These are phyloP conservation scores for Rhynchosporium agropyri DNA, from an alignment of 2,329 filamentous ascomycete species.

Conservation along the genomic window DNA sequence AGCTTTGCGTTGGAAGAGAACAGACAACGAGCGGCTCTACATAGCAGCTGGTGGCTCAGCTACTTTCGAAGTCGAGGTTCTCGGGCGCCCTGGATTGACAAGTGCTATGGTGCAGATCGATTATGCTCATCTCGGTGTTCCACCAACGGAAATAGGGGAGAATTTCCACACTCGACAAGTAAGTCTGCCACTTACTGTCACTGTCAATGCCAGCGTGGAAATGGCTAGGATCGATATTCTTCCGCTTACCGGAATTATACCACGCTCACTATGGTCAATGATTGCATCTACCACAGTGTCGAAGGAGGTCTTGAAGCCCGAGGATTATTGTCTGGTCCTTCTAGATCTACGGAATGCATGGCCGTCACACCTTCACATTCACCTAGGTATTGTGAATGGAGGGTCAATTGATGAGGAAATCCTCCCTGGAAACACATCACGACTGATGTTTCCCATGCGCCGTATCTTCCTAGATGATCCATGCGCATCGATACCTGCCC, in stretches of 20 bases:
- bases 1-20: slow-evolving; percentile 60
- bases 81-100: slow-evolving; percentile 84
- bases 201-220: slow-evolving; percentile 89
- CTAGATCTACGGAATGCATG: slow-evolving; percentile 88
- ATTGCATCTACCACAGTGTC: slow-evolving; percentile 37
- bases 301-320: slow-evolving; percentile 46
- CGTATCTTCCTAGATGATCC: slow-evolving; percentile 77
- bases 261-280: slow-evolving; percentile 58
- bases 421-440: slow-evolving; percentile 68
- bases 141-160: slow-evolving; percentile 67
- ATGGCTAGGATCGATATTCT: slow-evolving; percentile 78
- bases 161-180: slow-evolving; percentile 85
- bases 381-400: slow-evolving; percentile 49
- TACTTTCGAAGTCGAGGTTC: slow-evolving; percentile 79
- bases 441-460: slow-evolving; percentile 75
- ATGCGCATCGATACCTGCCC: slow-evolving; percentile 74
- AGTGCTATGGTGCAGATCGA: slow-evolving; percentile 80
- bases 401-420: slow-evolving; percentile 52
- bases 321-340: slow-evolving; percentile 76
- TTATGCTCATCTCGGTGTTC: slow-evolving; percentile 78
- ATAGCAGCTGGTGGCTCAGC: slow-evolving; percentile 70
- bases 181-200: slow-evolving; percentile 78
- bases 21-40: slow-evolving; percentile 53
- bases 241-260: slow-evolving; percentile 70
- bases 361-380: slow-evolving; percentile 76